A percentile compares a stretch with the other conserved stretches of the same genome.
phyloP scores from a whole-genome alignment of 192 early-diverging fungal species.

The Pilobolus umbonatus region DNA sequence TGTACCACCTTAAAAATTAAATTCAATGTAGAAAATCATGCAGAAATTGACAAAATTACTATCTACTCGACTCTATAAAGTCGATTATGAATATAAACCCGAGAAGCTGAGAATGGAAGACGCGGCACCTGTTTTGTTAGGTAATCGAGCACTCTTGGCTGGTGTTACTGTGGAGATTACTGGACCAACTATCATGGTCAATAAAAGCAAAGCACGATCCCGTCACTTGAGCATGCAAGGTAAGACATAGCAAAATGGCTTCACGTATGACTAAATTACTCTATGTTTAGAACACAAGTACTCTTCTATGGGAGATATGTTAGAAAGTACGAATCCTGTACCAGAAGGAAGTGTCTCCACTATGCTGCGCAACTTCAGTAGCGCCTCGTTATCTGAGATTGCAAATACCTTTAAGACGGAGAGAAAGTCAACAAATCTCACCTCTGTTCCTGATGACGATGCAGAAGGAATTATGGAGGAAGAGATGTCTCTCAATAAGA shows the following conservation, averaged over 20 bases:
- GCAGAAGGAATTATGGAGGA: neutral
- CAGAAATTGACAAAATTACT: constrained; percentile 56
- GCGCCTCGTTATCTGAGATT: neutral
- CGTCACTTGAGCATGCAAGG: constrained; percentile 35
- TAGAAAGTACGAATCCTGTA: neutral
- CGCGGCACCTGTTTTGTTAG: neutral
- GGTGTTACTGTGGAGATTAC: neutral
- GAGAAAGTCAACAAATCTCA: constrained; percentile 5
- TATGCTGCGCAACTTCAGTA: constrained; percentile 1
- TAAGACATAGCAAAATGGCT: constrained; percentile 11
- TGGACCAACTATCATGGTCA: neutral
- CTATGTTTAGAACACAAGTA: no score
- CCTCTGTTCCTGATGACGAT: neutral
- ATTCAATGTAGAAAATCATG: constrained; percentile 65
- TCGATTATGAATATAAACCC: constrained; percentile 50
- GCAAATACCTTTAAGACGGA: constrained; percentile 12
- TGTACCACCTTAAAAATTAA: no score
- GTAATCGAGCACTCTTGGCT: neutral
- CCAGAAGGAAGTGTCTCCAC: constrained; percentile 12
- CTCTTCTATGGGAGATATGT: no score
- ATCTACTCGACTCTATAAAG: constrained; percentile 49
- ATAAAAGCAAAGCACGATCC: constrained; percentile 22
- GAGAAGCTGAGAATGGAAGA: constrained; percentile 1
- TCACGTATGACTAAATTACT: no score
- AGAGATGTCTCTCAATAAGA: no score